A percentile compares a stretch with the other conserved stretches of the same genome.
Evolutionary conservation across 192 early-diverging fungal genomes (phyloP).

Genomic region (Haplosporangium gracile): DNA sequence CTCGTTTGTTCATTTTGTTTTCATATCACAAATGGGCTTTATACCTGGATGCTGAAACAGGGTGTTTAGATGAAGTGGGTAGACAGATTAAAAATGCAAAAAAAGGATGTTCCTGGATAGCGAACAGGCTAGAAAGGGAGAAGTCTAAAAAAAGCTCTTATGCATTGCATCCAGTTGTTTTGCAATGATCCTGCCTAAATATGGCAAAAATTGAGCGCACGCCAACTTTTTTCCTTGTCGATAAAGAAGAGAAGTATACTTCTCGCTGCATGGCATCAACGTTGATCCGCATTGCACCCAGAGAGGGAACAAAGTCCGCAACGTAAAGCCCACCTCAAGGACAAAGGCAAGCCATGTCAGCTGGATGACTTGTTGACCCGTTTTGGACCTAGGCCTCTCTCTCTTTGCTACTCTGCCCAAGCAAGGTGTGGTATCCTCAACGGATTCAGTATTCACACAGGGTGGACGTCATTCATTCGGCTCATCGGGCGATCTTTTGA

Average conservation of each 20-base stretch:
- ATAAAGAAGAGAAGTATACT: neutral
- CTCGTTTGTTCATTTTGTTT: too few species aligned
- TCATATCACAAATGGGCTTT: too few species aligned
- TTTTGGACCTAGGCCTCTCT: neutral
- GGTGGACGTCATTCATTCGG: neutral
- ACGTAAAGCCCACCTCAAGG: neutral
- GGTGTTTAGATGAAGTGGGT: neutral
- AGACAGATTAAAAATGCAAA: neutral
- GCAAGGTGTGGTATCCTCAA: too few species aligned
- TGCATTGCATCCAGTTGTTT: neutral
- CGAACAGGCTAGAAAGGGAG: neutral
- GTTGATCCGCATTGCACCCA: neutral
- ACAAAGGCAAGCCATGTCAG: neutral
- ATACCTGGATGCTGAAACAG: too few species aligned
- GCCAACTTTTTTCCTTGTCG: constrained; percentile 1
- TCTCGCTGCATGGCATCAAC: neutral
- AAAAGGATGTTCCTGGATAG: neutral
- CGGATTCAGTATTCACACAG: too few species aligned
- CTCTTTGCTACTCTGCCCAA: neutral
- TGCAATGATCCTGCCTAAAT: neutral
- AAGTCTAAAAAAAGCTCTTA: neutral
- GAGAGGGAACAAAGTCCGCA: neutral
- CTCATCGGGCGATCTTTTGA: neutral
- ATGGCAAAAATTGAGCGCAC: constrained; percentile 8
- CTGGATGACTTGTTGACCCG: neutral